A percentile compares a stretch with the other conserved stretches of the same genome.
Conservation (phyloP, 139 green algal genomes). For the Coelastrella sp. region DNA sequence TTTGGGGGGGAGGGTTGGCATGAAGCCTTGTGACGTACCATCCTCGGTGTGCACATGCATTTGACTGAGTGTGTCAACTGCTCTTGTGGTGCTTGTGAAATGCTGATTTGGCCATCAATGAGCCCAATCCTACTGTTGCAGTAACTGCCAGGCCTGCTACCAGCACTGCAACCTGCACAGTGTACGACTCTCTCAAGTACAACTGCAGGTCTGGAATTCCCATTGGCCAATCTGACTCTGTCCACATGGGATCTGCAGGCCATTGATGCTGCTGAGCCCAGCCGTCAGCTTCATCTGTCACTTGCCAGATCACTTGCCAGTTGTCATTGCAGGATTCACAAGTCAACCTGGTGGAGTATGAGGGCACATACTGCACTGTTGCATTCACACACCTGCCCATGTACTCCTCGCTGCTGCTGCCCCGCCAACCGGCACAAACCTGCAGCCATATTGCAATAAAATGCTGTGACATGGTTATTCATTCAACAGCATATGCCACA, state of each 20-base stretch:
- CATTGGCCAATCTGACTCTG: conserved; percentile 76
- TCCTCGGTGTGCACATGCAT: background rate
- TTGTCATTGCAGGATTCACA: conserved; percentile 51
- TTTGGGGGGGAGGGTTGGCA: no score
- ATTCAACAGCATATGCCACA: background rate
- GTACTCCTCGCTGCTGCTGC: background rate
- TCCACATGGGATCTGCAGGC: conserved; percentile 75
- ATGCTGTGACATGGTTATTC: no score
- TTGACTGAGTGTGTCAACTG: background rate
- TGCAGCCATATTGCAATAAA: background rate
- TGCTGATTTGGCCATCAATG: background rate
- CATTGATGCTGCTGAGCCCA: conserved; percentile 67
- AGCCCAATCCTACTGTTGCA: conserved; percentile 1
- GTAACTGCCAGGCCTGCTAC: conserved; percentile 36
- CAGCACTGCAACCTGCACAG: conserved; percentile 3
- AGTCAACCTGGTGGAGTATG: conserved; percentile 61
- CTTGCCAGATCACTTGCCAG: conserved; percentile 22
- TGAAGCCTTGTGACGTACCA: no score
- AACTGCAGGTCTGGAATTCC: conserved; percentile 61
- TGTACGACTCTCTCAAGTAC: conserved; percentile 57
- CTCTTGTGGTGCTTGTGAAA: conserved; percentile 26
- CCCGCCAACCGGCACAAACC: conserved; percentile 57
- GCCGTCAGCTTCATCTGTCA: conserved; percentile 37
- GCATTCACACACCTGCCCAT: conserved; percentile 64
- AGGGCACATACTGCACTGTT: conserved; percentile 66